Conservation (phyloP, 2,329 filamentous ascomycete genomes). For the Myriosclerotinia curreyana region DNA sequence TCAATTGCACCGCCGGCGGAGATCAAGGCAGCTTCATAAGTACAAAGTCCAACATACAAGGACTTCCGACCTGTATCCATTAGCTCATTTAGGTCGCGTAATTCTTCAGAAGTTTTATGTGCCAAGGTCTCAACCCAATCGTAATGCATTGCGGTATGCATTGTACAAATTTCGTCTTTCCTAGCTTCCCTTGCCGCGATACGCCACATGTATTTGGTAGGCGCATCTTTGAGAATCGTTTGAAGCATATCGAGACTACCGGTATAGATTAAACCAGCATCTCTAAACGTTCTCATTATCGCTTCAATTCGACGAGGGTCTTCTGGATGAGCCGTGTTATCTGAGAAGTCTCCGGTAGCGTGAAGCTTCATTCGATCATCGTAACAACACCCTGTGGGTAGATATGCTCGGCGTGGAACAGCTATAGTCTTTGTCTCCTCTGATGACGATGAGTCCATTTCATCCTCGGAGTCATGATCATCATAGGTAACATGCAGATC, state of each 20-base stretch:
- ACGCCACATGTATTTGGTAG: conserved; percentile 66
- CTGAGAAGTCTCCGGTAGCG: conserved; percentile 74
- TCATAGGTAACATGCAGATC: conserved; percentile 23
- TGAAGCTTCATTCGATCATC: conserved; percentile 96
- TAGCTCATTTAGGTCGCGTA: conserved; percentile 62
- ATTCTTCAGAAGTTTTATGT: conserved; percentile 56
- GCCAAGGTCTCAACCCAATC: conserved; percentile 67
- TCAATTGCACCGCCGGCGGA: conserved; percentile 94
- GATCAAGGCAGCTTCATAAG: conserved; percentile 74
- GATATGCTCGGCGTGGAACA: conserved; percentile 25
- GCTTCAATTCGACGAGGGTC: conserved; percentile 88
- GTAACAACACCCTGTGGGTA: conserved; percentile 79
- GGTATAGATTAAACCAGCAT: conserved; percentile 70
- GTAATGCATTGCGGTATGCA: conserved; percentile 76
- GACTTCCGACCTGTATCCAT: conserved; percentile 68
- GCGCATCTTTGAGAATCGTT: conserved; percentile 51
- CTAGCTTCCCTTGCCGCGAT: conserved; percentile 78
- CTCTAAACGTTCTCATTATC: conserved; percentile 86
- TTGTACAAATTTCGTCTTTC: conserved; percentile 72
- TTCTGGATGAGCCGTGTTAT: conserved; percentile 82
- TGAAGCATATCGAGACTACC: conserved; percentile 55
- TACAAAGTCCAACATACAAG: conserved; percentile 79
- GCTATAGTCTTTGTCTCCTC: conserved; percentile 14
- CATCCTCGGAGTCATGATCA: conserved; percentile 23
- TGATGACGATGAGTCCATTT: conserved; percentile 25